Conservation (phyloP, 169 alveolate genomes). For the Cryptosporidium meleagridis region DNA sequence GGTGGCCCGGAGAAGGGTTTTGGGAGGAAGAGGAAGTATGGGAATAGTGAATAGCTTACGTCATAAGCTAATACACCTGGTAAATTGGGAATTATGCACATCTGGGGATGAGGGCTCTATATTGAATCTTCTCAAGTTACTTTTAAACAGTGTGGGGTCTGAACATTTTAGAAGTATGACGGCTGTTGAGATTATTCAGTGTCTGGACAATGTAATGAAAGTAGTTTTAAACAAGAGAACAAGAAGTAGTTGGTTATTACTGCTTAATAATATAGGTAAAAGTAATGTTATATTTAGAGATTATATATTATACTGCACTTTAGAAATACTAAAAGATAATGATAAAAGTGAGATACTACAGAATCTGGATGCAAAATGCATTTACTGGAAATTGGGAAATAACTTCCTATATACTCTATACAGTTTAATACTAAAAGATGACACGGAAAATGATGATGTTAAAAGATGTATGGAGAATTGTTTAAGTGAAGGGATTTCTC, state of each 20-base stretch:
- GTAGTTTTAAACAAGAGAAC: background rate
- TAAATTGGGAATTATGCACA: constrained; percentile 58
- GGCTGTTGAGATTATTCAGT: constrained; percentile 53
- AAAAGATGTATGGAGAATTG: constrained; percentile 21
- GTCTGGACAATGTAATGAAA: constrained; percentile 54
- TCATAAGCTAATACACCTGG: constrained; percentile 40
- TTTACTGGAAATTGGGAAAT: constrained; percentile 40
- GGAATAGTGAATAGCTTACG: constrained; percentile 54
- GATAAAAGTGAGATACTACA: constrained; percentile 32
- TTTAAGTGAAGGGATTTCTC: constrained; percentile 3
- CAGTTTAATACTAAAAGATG: constrained; percentile 21
- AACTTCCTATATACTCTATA: constrained; percentile 19
- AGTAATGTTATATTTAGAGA: constrained; percentile 63
- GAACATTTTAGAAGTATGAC: constrained; percentile 65
- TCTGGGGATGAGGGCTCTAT: constrained; percentile 1
- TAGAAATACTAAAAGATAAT: constrained; percentile 6
- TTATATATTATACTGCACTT: constrained; percentile 23
- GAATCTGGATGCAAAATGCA: constrained; percentile 43
- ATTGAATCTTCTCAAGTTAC: background rate
- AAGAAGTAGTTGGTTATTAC: constrained; percentile 23
- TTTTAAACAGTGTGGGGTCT: constrained; percentile 58
- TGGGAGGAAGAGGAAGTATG: constrained; percentile 67
- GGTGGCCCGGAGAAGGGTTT: background rate
- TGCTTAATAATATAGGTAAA: constrained; percentile 58
- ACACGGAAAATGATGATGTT: constrained; percentile 16